phyloP scores from a whole-genome alignment of 148 eudicot species.

The Agrostemma githago region DNA sequence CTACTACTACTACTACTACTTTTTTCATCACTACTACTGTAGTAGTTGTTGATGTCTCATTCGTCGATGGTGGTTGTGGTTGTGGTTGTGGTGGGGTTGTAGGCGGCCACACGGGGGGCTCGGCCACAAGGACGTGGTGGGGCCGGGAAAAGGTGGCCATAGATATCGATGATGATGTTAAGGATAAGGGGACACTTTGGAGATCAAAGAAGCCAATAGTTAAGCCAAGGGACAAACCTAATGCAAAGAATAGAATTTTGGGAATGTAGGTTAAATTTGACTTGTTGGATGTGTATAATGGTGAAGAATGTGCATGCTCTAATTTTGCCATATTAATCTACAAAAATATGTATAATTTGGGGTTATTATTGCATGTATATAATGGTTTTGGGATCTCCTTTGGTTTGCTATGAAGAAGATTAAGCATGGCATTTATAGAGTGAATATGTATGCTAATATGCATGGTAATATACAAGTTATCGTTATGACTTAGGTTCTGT shows the following conservation, averaged over 20 bases:
- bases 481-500: too few relatives aligned
- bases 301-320: conserved; percentile 22
- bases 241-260: conserved; percentile 33
- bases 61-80: not conserved
- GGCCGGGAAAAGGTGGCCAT: not conserved
- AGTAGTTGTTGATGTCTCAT: not conserved
- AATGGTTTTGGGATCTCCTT: not conserved
- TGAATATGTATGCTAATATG: not conserved
- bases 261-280: conserved; percentile 15
- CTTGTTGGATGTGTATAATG: conserved; percentile 7
- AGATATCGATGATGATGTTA: not conserved
- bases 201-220: conserved; percentile 33
- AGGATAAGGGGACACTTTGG: conserved; percentile 26
- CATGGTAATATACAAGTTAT: too few relatives aligned
- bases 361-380: too few relatives aligned
- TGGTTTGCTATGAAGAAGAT: too few relatives aligned
- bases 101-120: not conserved
- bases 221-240: conserved; percentile 54
- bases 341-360: too few relatives aligned
- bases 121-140: not conserved
- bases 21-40: not conserved
- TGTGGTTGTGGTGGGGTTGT: not conserved
- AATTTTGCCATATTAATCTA: conserved; percentile 18
- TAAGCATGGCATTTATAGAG: not conserved
- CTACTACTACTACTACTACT: not conserved